Evolutionary conservation across 176 grass and related monocot genomes (phyloP).

Genomic region (Zizania latifolia): DNA sequence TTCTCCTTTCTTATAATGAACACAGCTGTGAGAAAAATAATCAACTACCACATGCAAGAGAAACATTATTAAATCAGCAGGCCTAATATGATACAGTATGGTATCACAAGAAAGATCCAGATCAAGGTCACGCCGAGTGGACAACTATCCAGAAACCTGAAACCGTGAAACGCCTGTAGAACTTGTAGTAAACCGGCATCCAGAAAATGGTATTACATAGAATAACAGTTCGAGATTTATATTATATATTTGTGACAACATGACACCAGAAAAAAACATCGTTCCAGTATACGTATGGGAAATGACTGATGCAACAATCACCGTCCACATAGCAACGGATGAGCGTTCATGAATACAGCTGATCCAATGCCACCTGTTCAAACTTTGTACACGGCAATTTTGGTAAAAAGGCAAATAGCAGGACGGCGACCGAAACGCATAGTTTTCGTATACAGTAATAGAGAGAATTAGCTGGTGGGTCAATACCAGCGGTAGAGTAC

Average conservation of each 20-base stretch:
- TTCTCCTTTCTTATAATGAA: neutral
- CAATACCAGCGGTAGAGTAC: conserved; percentile 29
- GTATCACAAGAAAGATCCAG: neutral
- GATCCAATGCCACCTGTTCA: neutral
- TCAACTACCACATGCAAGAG: neutral
- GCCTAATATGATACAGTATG: neutral
- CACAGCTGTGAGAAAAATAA: neutral
- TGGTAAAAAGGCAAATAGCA: neutral
- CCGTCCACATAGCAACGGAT: neutral
- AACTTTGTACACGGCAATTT: neutral
- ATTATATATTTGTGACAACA: neutral
- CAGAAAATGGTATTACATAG: neutral
- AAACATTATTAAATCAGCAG: neutral
- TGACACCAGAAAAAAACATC: neutral
- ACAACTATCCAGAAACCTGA: neutral
- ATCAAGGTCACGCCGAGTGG: neutral
- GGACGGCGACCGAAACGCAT: too few relatives aligned
- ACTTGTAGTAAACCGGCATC: neutral
- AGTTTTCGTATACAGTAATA: conserved; percentile 1
- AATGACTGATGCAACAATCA: conserved; percentile 15
- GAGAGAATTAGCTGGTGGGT: conserved; percentile 24
- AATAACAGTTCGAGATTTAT: neutral
- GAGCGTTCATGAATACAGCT: neutral
- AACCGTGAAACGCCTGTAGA: neutral
- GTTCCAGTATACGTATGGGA: neutral